Conservation (phyloP, 345 rosid species). For the Tarenaya hassleriana region DNA sequence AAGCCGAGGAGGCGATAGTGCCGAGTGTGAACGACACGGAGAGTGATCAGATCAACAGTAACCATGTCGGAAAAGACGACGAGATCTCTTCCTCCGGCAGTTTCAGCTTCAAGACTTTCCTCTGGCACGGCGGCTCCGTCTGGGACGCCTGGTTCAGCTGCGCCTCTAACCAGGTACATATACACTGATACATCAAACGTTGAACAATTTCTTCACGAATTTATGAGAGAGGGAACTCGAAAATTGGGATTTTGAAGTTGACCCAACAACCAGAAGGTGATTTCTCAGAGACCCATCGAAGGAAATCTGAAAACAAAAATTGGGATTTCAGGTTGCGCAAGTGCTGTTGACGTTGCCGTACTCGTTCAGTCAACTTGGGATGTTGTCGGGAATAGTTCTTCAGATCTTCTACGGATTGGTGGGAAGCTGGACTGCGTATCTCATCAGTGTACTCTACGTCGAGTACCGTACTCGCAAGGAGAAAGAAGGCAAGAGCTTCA, state of each 20-base stretch:
- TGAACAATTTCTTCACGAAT: neutral
- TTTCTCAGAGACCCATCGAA: no score
- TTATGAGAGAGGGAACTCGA: neutral
- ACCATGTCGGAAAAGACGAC: slow-evolving; percentile 33
- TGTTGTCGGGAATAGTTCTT: slow-evolving; percentile 76
- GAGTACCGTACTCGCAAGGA: slow-evolving; percentile 89
- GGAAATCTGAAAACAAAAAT: no score
- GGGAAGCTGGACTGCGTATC: slow-evolving; percentile 99
- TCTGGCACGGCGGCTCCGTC: slow-evolving; percentile 98
- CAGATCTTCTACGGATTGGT: slow-evolving; percentile 85
- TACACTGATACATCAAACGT: neutral
- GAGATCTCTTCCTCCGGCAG: slow-evolving; percentile 25
- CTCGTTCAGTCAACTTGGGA: slow-evolving; percentile 95
- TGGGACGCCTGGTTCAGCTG: slow-evolving; percentile 99
- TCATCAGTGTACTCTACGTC: slow-evolving; percentile 90
- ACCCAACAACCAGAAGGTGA: no score
- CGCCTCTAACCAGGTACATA: slow-evolving; percentile 81
- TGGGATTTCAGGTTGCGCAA: slow-evolving; percentile 68
- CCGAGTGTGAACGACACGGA: slow-evolving; percentile 51
- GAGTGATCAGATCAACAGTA: slow-evolving; percentile 22
- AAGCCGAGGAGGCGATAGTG: slow-evolving; percentile 88
- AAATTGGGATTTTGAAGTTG: neutral
- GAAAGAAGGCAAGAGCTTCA: slow-evolving; percentile 88
- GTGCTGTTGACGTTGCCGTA: slow-evolving; percentile 88
- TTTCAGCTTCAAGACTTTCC: slow-evolving; percentile 51